These are phyloP conservation scores for Aureobasidium sp. DNA, from an alignment of 2,329 filamentous ascomycete genomes.

Conservation along the genomic window DNA sequence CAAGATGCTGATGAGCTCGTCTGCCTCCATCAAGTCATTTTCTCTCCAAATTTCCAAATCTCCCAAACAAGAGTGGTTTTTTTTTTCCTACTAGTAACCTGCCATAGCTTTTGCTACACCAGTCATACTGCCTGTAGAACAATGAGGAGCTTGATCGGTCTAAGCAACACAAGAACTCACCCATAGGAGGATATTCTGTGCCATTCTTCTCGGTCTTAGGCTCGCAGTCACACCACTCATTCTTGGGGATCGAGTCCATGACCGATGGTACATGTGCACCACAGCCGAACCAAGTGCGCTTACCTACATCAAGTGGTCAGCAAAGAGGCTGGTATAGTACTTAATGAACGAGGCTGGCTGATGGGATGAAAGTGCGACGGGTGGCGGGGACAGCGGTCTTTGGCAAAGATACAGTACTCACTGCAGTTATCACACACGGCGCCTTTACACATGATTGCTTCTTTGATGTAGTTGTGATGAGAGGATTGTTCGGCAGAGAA, in stretches of 20 bases:
- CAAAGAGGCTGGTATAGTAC: constrained; percentile 12
- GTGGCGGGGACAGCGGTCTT: neutral
- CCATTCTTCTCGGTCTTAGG: constrained; percentile 53
- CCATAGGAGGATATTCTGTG: constrained; percentile 18
- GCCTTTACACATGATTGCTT: constrained; percentile 57
- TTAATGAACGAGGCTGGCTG: constrained; percentile 14
- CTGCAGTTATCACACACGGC: constrained; percentile 56
- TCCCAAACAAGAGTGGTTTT: no score
- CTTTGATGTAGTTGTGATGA: neutral
- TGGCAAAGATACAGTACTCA: constrained; percentile 35
- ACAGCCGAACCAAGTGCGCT: constrained; percentile 31
- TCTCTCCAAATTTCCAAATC: no score
- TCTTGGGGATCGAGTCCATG: constrained; percentile 52
- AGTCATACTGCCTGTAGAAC: constrained; percentile 23
- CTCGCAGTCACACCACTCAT: constrained; percentile 59
- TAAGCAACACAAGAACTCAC: constrained; percentile 4
- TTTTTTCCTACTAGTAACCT: constrained; percentile 23
- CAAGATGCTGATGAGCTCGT: neutral
- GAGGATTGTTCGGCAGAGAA: no score
- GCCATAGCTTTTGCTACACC: constrained; percentile 28
- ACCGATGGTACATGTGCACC: constrained; percentile 36
- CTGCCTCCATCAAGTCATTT: no score
- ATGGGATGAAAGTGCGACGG: constrained; percentile 7
- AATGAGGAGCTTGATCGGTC: neutral
- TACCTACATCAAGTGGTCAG: constrained; percentile 21